A percentile compares a stretch with the other conserved stretches of the same genome.
Conservation (phyloP, 2,329 filamentous ascomycete species). For the Calonectria hongkongensis region DNA sequence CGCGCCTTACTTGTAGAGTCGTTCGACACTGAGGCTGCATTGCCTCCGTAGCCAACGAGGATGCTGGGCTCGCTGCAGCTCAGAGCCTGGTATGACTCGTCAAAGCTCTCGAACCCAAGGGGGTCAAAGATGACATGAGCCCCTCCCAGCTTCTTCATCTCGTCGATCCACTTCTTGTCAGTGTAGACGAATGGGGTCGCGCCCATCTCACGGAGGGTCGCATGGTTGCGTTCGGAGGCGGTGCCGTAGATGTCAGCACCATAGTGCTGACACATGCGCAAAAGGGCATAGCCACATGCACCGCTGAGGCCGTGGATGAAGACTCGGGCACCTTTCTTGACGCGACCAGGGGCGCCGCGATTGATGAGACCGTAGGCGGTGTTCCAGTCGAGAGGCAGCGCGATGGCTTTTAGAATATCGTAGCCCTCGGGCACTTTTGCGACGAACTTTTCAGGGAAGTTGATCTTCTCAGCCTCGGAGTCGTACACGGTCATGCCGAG, state of each 20-base stretch:
- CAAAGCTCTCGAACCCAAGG: constrained; percentile 70
- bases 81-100: constrained; percentile 69
- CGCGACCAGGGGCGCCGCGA: constrained; percentile 58
- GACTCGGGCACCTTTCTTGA: constrained; percentile 65
- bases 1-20: constrained; percentile 56
- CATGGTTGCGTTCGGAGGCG: constrained; percentile 67
- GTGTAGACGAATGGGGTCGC: constrained; percentile 67
- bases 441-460: constrained; percentile 68
- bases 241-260: constrained; percentile 71
- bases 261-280: constrained; percentile 63
- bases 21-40: constrained; percentile 56
- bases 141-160: constrained; percentile 67
- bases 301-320: constrained; percentile 72
- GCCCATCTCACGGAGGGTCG: constrained; percentile 60
- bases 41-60: constrained; percentile 63
- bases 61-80: constrained; percentile 58
- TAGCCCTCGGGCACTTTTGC: constrained; percentile 63
- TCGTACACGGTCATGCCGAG: constrained; percentile 63
- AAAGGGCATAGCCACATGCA: constrained; percentile 67
- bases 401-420: constrained; percentile 63
- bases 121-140: constrained; percentile 69
- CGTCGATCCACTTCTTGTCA: constrained; percentile 68
- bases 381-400: constrained; percentile 67
- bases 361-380: constrained; percentile 63
- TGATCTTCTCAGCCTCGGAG: constrained; percentile 66